Evolutionary conservation across 164 flowering plant genomes (phyloP).

Genomic region (Berberis vulgaris): DNA sequence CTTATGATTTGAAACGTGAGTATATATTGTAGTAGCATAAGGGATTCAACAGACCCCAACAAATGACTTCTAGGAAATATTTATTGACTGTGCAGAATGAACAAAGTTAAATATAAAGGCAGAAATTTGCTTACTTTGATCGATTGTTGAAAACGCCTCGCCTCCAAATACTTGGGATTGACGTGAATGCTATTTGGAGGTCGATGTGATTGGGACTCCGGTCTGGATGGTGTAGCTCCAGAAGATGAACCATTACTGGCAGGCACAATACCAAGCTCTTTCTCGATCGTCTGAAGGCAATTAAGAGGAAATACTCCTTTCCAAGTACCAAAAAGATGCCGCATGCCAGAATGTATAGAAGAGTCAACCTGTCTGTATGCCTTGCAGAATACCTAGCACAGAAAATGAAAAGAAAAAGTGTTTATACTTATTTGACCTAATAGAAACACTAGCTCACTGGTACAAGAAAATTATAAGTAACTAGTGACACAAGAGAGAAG

Average conservation of each 20-base stretch:
- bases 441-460: neutral
- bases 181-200: conserved; percentile 94
- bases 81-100: too few relatives aligned
- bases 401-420: neutral
- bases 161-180: conserved; percentile 90
- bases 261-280: conserved; percentile 66
- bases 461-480: neutral
- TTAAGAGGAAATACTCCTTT: conserved; percentile 79
- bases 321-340: conserved; percentile 99
- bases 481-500: neutral
- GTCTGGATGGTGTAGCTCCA: conserved; percentile 38
- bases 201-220: conserved; percentile 60
- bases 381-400: conserved; percentile 83
- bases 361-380: conserved; percentile 84
- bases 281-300: conserved; percentile 76
- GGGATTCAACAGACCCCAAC: too few relatives aligned
- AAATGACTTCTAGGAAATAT: too few relatives aligned
- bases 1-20: too few relatives aligned
- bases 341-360: conserved; percentile 64
- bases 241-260: conserved; percentile 53
- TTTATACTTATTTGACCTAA: neutral
- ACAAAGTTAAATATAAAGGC: too few relatives aligned
- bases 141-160: conserved; percentile 82
- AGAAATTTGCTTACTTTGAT: conserved; percentile 38
- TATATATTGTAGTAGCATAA: too few relatives aligned